Percentiles rank a stretch among this genome's conserved stretches.
Evolutionary conservation across 2,329 filamentous ascomycete species (phyloP).

Genomic region (Clonostachys byssicola): DNA sequence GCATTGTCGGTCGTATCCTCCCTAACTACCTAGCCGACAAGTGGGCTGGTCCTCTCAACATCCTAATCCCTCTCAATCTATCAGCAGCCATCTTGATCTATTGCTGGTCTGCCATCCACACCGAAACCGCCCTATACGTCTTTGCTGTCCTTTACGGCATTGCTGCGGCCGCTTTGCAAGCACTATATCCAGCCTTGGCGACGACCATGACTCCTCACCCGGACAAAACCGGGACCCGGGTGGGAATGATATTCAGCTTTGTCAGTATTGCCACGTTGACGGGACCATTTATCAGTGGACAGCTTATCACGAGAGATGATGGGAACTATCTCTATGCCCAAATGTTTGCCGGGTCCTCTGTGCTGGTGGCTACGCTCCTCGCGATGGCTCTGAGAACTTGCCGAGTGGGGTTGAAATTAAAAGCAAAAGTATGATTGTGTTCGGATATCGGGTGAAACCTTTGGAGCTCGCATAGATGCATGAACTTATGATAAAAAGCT

Average conservation of each 20-base stretch:
- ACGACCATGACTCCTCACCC: conserved; percentile 1
- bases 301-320: conserved; percentile 4
- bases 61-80: conserved; percentile 45
- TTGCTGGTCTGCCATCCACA: conserved; percentile 54
- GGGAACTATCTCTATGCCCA: conserved; percentile 21
- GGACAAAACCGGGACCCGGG: conserved; percentile 23
- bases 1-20: conserved; percentile 51
- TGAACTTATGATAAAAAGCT: no score
- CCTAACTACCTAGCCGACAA: conserved; percentile 56
- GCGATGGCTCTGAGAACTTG: no score
- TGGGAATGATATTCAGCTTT: conserved; percentile 50
- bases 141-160: conserved; percentile 63
- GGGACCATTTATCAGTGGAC: not conserved
- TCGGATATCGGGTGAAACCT: no score
- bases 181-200: conserved; percentile 52
- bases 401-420: no score
- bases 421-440: no score
- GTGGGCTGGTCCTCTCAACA: conserved; percentile 51
- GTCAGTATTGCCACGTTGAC: conserved; percentile 9
- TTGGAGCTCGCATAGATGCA: no score
- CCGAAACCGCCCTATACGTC: conserved; percentile 47
- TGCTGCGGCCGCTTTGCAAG: conserved; percentile 56
- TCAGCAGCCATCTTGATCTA: conserved; percentile 38
- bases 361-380: conserved; percentile 33
- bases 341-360: conserved; percentile 45